Evolutionary conservation across 441 rosid species (phyloP), one percentile per base, ranked within the genome.

Genomic region (Raphanus hybrid): DNA sequence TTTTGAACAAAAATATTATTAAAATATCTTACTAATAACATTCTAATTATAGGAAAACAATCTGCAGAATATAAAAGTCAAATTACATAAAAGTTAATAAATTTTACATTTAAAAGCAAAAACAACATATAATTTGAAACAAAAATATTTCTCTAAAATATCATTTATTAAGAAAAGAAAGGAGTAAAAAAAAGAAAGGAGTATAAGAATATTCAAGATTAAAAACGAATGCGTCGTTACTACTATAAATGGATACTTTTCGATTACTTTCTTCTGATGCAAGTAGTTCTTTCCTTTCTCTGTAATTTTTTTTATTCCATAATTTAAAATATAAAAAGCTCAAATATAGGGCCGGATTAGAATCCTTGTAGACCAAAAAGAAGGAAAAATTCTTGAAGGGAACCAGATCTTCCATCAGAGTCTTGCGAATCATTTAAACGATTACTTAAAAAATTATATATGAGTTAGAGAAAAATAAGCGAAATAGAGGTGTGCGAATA

Each of bases 261-360:
- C 6, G 14, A 29, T 8, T 57, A 57, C 16, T 29, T 65, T 43
- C 76, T 75, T 65, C 61, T 23, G 8, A 57, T 58, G 68, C 68
- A 77, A 77, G 76, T 71, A 65, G 65, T 77, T 8, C 72, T 71
- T 71, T 59, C 1, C 76, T 71, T 71, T 71, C 71, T 77, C 63
- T 57, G 16, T 32, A 18, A 2, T 57, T 10, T 43, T 29, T 50
- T 43, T 12, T 11, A 57, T 55, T 57, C 62, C 61, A 58, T 71
- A 58, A 10, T 58, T 57, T 20, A 54, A n/a, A 23, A 55, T 12
- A 14, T 37, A 43, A 32, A 39, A 69, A 71, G 66, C 3, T 64
- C 43, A 8, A 59, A 34, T 20, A 27, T 15, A 27, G 35, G 52
- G 60, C 35, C 67, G 64, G 37, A 55, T 64, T 16, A 8, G 60